These are phyloP conservation scores for Ophiocordyceps sinensis DNA, from an alignment of 2,329 filamentous ascomycete genomes.

Conservation along the genomic window DNA sequence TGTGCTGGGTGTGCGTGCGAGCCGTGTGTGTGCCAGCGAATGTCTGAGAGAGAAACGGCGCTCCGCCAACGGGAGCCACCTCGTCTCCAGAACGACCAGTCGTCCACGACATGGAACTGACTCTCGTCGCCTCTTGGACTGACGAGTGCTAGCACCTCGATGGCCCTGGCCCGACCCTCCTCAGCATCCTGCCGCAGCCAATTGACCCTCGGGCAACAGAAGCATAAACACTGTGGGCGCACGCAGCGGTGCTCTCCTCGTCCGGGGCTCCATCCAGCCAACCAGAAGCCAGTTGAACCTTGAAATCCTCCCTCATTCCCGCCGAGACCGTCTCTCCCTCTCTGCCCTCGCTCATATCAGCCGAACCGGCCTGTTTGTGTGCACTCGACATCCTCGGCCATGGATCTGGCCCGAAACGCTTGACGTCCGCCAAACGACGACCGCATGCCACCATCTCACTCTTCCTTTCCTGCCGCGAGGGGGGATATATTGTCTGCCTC, in stretches of 20 bases:
- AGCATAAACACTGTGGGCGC: slow-evolving; percentile 6
- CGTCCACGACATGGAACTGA: slow-evolving; percentile 12
- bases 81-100: slow-evolving; percentile 9
- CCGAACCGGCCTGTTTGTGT: slow-evolving; percentile 6
- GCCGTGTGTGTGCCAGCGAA: slow-evolving; percentile 1
- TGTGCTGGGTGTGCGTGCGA: neutral
- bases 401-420: slow-evolving; percentile 9
- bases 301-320: slow-evolving; percentile 8
- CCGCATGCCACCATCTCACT: slow-evolving; percentile 4
- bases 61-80: slow-evolving; percentile 12
- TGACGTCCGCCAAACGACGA: slow-evolving; percentile 2
- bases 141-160: neutral
- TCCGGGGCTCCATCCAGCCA: slow-evolving; percentile 6
- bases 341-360: slow-evolving; percentile 4
- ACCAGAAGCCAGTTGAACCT: slow-evolving; percentile 9
- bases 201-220: slow-evolving; percentile 1
- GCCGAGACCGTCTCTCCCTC: slow-evolving; percentile 10
- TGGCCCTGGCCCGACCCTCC: slow-evolving; percentile 1
- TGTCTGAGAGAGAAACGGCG: slow-evolving; percentile 12
- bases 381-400: slow-evolving; percentile 8
- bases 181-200: slow-evolving; percentile 2
- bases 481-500: slow-evolving; percentile 1
- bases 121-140: slow-evolving; percentile 1
- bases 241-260: slow-evolving; percentile 6
- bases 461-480: slow-evolving; percentile 1